Evolutionary conservation across 179 eudicot genomes (phyloP).

Genomic region (Spinacia oleracea): DNA sequence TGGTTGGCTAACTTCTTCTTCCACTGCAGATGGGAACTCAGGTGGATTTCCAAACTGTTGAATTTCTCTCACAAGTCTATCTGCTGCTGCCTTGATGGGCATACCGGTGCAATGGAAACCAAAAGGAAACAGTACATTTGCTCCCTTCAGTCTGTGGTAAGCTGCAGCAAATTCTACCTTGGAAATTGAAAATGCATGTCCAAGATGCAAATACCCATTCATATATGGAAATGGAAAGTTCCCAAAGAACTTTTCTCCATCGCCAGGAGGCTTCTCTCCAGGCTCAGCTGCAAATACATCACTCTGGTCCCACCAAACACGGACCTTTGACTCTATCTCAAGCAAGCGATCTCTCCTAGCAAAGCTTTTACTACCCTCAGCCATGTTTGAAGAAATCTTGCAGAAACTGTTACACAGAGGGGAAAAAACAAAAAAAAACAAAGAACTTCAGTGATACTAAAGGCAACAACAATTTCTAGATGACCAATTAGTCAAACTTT

Average conservation of each 20-base stretch:
- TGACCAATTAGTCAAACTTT: not conserved
- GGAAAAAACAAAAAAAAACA: not conserved
- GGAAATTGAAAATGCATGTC: slow-evolving; percentile 84
- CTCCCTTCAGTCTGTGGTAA: slow-evolving; percentile 74
- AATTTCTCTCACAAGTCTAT: slow-evolving; percentile 65
- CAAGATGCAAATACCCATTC: slow-evolving; percentile 81
- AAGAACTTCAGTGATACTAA: too few relatives aligned
- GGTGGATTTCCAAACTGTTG: slow-evolving; percentile 76
- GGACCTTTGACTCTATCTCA: slow-evolving; percentile 57
- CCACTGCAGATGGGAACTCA: slow-evolving; percentile 47
- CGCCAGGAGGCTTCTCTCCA: slow-evolving; percentile 48
- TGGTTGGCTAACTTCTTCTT: slow-evolving; percentile 40
- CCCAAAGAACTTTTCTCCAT: slow-evolving; percentile 77
- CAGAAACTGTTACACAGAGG: slow-evolving; percentile 24
- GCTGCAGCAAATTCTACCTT: slow-evolving; percentile 86
- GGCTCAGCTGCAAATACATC: slow-evolving; percentile 62
- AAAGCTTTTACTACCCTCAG: slow-evolving; percentile 51
- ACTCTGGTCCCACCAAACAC: slow-evolving; percentile 55
- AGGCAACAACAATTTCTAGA: not conserved
- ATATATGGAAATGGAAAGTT: slow-evolving; percentile 90
- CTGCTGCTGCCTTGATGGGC: slow-evolving; percentile 93
- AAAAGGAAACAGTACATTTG: slow-evolving; percentile 77
- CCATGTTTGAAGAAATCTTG: slow-evolving; percentile 23
- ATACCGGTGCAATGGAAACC: slow-evolving; percentile 90
- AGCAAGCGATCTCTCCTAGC: slow-evolving; percentile 66